Evolutionary conservation across 495 filamentous ascomycete genomes (phyloP).

Genomic region (Talaromyces stipitatus): DNA sequence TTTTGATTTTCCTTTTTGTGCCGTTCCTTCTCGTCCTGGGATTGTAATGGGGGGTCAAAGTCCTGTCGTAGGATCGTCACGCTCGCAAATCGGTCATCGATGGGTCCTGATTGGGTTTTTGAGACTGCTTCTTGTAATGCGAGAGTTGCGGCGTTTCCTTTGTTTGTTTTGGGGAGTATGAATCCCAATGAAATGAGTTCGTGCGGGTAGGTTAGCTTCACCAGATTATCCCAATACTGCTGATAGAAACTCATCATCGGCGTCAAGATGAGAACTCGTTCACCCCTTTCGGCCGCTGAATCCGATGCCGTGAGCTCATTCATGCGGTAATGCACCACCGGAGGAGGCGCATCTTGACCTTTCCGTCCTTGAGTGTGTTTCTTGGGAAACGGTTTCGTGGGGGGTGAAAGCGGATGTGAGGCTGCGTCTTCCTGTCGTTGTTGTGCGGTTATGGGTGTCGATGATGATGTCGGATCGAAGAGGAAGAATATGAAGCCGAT

Average conservation of each 20-base stretch:
- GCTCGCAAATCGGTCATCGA: conserved; percentile 77
- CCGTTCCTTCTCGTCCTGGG: conserved; percentile 80
- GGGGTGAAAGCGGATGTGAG: conserved; percentile 69
- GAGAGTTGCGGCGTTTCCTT: conserved; percentile 74
- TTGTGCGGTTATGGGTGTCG: conserved; percentile 33
- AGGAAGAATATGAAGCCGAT: conserved; percentile 62
- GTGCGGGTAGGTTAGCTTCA: conserved; percentile 79
- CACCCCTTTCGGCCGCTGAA: conserved; percentile 65
- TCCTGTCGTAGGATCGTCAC: conserved; percentile 94
- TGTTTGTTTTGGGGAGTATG: conserved; percentile 85
- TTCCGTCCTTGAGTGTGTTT: conserved; percentile 44
- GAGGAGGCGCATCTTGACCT: conserved; percentile 58
- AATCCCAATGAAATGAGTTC: conserved; percentile 93
- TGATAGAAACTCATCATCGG: conserved; percentile 90
- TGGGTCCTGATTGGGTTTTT: conserved; percentile 71
- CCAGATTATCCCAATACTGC: conserved; percentile 92
- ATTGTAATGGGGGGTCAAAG: conserved; percentile 72
- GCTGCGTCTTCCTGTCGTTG: conserved; percentile 53
- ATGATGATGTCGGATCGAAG: conserved; percentile 40
- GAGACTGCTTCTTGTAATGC: conserved; percentile 78
- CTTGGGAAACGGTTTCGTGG: conserved; percentile 76
- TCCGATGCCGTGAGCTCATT: conserved; percentile 82
- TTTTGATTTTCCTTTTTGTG: conserved; percentile 90
- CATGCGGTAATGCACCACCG: conserved; percentile 90
- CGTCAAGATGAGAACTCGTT: conserved; percentile 86